Percentiles rank a stretch among this genome's conserved stretches.
Conservation (phyloP, 352 stramenopile species). For the Pythium sukuiense region DNA sequence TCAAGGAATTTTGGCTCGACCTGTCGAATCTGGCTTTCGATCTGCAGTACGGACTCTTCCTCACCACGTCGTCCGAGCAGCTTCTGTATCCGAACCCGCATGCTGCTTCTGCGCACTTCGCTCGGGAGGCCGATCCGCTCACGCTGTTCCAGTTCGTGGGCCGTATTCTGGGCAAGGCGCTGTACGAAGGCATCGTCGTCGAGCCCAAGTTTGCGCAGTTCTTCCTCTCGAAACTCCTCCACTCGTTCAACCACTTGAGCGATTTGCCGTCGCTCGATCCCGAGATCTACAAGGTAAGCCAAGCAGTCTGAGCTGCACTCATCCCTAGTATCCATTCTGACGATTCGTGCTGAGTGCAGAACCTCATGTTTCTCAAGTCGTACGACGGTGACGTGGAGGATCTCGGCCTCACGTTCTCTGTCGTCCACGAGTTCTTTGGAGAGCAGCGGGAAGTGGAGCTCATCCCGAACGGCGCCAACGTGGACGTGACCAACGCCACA, state of each 20-base stretch:
- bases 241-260: slow-evolving; percentile 70
- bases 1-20: slow-evolving; percentile 97
- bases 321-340: no score
- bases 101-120: slow-evolving; percentile 82
- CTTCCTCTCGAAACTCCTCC: slow-evolving; percentile 93
- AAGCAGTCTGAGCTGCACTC: no score
- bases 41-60: slow-evolving; percentile 88
- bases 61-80: slow-evolving; percentile 58
- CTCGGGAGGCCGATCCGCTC: slow-evolving; percentile 76
- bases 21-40: slow-evolving; percentile 92
- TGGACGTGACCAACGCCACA: slow-evolving; percentile 92
- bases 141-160: slow-evolving; percentile 95
- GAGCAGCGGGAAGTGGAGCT: slow-evolving; percentile 86
- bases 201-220: slow-evolving; percentile 96
- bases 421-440: slow-evolving; percentile 89
- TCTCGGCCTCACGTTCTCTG: slow-evolving; percentile 91
- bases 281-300: slow-evolving; percentile 92
- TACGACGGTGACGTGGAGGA: slow-evolving; percentile 93
- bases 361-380: slow-evolving; percentile 95
- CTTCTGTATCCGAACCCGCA: slow-evolving; percentile 95
- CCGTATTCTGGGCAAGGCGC: slow-evolving; percentile 92
- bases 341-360: slow-evolving; percentile 33
- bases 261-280: slow-evolving; percentile 92
- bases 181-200: slow-evolving; percentile 96
- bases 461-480: slow-evolving; percentile 79